A percentile compares a stretch with the other conserved stretches of the same genome.
phyloP scores from a whole-genome alignment of 208 protist species.

The Naegleria fowleri region DNA sequence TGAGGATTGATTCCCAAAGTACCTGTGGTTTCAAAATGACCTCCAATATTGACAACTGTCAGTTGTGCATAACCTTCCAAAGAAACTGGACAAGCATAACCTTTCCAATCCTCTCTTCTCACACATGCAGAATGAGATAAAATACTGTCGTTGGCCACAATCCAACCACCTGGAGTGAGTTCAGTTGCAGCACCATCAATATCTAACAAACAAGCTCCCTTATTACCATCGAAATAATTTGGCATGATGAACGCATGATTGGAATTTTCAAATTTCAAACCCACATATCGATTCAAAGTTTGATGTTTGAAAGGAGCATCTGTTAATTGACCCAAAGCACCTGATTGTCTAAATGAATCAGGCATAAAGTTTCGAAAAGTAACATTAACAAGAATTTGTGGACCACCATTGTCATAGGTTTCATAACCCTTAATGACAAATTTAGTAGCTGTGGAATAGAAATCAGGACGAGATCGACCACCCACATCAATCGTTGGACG shows the following conservation, averaged over 20 bases:
- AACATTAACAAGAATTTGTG: neutral
- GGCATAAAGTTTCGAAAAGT: neutral
- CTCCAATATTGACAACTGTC: neutral
- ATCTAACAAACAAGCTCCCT: neutral
- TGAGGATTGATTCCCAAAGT: neutral
- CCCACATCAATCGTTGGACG: neutral
- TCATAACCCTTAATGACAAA: slow-evolving; percentile 1
- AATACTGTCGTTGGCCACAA: neutral
- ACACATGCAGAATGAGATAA: neutral
- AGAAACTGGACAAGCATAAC: neutral
- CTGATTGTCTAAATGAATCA: neutral
- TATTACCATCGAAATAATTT: neutral
- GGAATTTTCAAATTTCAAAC: slow-evolving; percentile 8
- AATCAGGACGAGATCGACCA: neutral
- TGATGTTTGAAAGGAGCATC: neutral
- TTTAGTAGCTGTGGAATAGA: neutral
- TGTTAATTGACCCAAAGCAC: neutral
- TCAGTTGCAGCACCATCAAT: neutral
- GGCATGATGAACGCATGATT: neutral
- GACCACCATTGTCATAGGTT: slow-evolving; percentile 15
- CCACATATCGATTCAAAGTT: neutral
- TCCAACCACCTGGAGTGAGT: neutral
- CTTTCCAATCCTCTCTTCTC: neutral
- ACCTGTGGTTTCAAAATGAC: neutral
- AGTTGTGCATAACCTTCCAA: neutral